A percentile compares a stretch with the other conserved stretches of the same genome.
phyloP scores from a whole-genome alignment of 352 stramenopile genomes.

The Globisporangium camurandrum region DNA sequence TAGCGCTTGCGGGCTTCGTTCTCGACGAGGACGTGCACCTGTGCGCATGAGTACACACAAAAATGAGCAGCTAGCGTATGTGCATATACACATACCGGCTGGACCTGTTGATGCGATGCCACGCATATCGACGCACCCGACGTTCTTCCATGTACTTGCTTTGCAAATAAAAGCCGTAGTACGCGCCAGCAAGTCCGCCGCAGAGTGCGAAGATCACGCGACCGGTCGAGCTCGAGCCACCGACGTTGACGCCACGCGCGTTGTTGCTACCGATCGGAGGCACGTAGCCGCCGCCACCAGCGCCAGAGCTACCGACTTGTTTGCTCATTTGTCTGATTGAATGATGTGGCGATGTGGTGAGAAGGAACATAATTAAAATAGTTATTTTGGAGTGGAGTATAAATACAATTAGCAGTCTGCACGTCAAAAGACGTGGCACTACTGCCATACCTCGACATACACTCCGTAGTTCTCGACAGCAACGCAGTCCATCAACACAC shows the following conservation, averaged over 20 bases:
- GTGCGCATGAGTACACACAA: not conserved
- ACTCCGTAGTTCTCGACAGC: too few species aligned
- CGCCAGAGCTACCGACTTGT: not conserved
- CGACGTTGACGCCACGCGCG: constrained; percentile 66
- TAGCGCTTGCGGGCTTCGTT: constrained; percentile 53
- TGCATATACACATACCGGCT: not conserved
- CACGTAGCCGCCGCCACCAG: constrained; percentile 11
- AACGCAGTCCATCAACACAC: too few species aligned
- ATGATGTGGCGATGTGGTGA: too few species aligned
- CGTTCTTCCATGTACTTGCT: constrained; percentile 80
- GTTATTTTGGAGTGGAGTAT: too few species aligned
- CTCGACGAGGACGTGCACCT: constrained; percentile 59
- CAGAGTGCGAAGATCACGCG: constrained; percentile 59
- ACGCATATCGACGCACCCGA: constrained; percentile 21
- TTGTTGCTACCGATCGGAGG: too few species aligned
- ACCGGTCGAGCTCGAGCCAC: constrained; percentile 58
- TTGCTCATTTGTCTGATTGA: too few species aligned
- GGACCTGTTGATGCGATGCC: not conserved
- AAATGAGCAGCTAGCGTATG: not conserved
- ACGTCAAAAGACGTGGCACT: too few species aligned
- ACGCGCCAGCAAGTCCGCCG: constrained; percentile 60
- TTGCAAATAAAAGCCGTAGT: constrained; percentile 79
- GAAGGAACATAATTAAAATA: too few species aligned
- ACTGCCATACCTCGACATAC: too few species aligned
- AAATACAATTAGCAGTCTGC: too few species aligned